phyloP scores from a whole-genome alignment of 2,329 filamentous ascomycete genomes.

The Clonostachys rhizophaga region DNA sequence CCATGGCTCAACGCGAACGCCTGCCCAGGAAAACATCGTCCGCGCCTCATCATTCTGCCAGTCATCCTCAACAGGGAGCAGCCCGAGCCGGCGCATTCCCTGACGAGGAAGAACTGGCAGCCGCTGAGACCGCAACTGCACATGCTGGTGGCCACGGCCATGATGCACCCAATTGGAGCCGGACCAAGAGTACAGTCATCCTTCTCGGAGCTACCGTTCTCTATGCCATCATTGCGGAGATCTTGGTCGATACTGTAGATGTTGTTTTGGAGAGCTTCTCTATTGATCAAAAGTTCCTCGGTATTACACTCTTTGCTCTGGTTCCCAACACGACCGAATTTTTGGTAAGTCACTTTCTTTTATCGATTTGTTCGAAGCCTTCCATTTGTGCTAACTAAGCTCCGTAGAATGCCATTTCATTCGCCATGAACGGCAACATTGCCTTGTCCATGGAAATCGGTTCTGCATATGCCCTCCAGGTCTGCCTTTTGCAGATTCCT shows the following conservation, averaged over 20 bases:
- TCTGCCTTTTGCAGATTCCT: constrained; percentile 91
- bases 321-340: constrained; percentile 99
- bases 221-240: constrained; percentile 96
- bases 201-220: constrained; percentile 83
- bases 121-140: constrained; percentile 17
- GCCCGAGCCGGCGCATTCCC: constrained; percentile 29
- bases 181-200: constrained; percentile 84
- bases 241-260: constrained; percentile 94
- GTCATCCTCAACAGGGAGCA: not conserved
- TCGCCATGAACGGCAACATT: constrained; percentile 99
- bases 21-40: constrained; percentile 30
- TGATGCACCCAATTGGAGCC: constrained; percentile 98
- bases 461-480: constrained; percentile 92
- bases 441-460: constrained; percentile 98
- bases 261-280: constrained; percentile 87
- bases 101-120: constrained; percentile 25
- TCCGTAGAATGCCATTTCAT: constrained; percentile 86
- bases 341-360: constrained; percentile 53
- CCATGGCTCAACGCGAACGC: constrained; percentile 76
- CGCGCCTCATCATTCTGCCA: not conserved
- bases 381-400: constrained; percentile 4
- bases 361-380: not conserved
- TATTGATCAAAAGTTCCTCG: constrained; percentile 95
- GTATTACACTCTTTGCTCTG: constrained; percentile 92
- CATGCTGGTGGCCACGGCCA: constrained; percentile 57